Evolutionary conservation across 805 yeast species (phyloP).

Genomic region (Candida jianshihensis): DNA sequence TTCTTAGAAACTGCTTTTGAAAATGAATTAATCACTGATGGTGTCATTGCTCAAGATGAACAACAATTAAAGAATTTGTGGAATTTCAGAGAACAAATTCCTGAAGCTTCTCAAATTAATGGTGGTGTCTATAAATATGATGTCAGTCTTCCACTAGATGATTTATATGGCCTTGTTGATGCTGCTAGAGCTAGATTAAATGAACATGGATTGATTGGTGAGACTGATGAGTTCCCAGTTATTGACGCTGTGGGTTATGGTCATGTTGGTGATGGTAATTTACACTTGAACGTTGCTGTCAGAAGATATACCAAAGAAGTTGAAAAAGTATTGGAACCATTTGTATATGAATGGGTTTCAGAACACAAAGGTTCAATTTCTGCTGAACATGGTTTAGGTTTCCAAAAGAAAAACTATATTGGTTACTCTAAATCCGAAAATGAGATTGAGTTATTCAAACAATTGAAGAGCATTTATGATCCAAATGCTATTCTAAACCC

Average conservation of each 20-base stretch:
- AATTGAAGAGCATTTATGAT: constrained; percentile 75
- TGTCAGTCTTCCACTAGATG: constrained; percentile 81
- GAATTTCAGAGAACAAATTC: constrained; percentile 93
- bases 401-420: constrained; percentile 89
- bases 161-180: constrained; percentile 74
- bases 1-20: constrained; percentile 85
- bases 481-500: constrained; percentile 93
- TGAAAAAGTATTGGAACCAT: constrained; percentile 83
- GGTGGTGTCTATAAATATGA: constrained; percentile 98
- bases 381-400: constrained; percentile 97
- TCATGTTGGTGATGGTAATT: constrained; percentile 96
- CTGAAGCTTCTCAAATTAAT: constrained; percentile 76
- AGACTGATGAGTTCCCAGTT: constrained; percentile 66
- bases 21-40: constrained; percentile 78
- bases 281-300: constrained; percentile 89
- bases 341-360: constrained; percentile 84
- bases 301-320: constrained; percentile 74
- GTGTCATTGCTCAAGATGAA: constrained; percentile 94
- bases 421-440: constrained; percentile 72
- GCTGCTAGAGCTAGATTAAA: constrained; percentile 60
- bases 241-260: constrained; percentile 93
- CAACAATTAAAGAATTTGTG: constrained; percentile 77
- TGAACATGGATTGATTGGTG: constrained; percentile 53
- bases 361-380: constrained; percentile 76
- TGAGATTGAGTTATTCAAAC: constrained; percentile 70